These are phyloP conservation scores for Cercospora citrullina DNA, from an alignment of 2,329 filamentous ascomycete genomes.

Conservation along the genomic window DNA sequence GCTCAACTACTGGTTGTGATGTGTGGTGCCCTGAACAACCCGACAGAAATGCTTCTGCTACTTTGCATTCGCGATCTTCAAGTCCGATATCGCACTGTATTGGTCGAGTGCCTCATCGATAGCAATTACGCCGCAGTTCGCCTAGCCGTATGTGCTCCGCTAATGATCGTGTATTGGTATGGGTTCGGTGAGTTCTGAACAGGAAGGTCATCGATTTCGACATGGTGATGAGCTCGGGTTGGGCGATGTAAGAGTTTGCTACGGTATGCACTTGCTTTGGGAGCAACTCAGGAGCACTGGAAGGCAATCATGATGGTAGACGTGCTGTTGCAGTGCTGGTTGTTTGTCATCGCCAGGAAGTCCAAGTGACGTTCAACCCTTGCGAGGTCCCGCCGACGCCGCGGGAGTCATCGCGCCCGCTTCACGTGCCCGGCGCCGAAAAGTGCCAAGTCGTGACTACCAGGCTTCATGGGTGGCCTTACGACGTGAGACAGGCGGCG, in stretches of 20 bases:
- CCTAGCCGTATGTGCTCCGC: slow-evolving; percentile 22
- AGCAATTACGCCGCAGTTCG: slow-evolving; percentile 5
- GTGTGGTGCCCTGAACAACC: background rate
- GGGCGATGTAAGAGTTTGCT: background rate
- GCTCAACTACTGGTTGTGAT: background rate
- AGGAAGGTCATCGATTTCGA: slow-evolving; percentile 49
- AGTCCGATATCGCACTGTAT: background rate
- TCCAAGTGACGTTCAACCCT: slow-evolving; percentile 1
- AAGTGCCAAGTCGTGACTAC: background rate
- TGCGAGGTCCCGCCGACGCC: background rate
- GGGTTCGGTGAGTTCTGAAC: slow-evolving; percentile 52
- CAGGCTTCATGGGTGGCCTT: background rate
- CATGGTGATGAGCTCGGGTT: slow-evolving; percentile 48
- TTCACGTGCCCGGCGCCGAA: background rate
- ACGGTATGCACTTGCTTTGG: background rate
- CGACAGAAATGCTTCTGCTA: background rate
- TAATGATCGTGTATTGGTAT: slow-evolving; percentile 54
- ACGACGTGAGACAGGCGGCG: background rate
- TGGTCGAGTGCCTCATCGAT: slow-evolving; percentile 13
- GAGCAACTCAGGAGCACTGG: slow-evolving; percentile 11
- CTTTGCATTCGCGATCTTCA: background rate
- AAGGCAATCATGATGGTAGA: slow-evolving; percentile 17
- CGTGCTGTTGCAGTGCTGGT: slow-evolving; percentile 12
- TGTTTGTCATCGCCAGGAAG: background rate
- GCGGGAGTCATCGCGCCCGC: background rate